phyloP scores from a whole-genome alignment of 345 rosid genomes.

The Salix udensis region DNA sequence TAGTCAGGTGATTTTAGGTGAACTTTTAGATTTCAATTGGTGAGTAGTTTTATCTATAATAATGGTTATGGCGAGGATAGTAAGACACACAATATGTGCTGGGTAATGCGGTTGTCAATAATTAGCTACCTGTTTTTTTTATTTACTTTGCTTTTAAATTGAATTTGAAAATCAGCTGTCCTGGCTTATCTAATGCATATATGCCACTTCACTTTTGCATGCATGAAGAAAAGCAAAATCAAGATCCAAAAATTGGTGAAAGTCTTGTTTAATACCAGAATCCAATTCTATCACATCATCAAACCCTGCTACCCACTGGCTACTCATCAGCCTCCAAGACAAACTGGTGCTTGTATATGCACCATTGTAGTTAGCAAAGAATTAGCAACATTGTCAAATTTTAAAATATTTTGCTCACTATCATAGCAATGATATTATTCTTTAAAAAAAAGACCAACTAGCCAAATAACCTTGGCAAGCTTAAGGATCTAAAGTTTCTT shows the following conservation, averaged over 20 bases:
- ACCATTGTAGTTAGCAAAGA: background rate
- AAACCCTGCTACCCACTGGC: background rate
- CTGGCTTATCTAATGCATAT: background rate
- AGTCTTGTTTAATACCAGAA: background rate
- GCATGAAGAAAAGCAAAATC: background rate
- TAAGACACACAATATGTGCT: background rate
- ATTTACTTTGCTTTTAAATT: background rate
- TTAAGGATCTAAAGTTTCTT: background rate
- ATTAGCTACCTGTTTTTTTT: background rate
- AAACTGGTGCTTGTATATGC: background rate
- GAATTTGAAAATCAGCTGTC: background rate
- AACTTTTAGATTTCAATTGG: background rate
- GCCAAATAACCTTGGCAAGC: background rate
- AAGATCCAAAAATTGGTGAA: background rate
- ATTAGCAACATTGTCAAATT: background rate
- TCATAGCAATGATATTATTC: background rate
- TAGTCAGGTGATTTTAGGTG: background rate
- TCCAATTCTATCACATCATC: background rate
- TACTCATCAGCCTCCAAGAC: background rate
- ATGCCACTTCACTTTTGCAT: background rate
- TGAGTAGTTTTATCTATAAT: background rate
- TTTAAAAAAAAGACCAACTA: background rate
- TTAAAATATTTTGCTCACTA: background rate
- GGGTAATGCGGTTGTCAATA: background rate
- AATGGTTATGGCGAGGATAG: background rate